Conservation (phyloP, 805 yeast species). For the Candida saitoana region DNA sequence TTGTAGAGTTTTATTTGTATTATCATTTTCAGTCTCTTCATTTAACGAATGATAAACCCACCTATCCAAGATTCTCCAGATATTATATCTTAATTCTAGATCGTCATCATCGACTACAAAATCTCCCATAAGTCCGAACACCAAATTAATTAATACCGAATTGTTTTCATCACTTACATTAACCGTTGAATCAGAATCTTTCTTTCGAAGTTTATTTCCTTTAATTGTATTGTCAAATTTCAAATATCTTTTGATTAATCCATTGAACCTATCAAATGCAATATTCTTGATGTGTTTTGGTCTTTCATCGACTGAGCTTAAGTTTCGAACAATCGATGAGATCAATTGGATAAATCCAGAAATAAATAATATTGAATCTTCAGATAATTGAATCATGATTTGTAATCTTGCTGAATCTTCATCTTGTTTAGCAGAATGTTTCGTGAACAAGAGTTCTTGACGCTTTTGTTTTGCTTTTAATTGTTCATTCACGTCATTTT, state of each 20-base stretch:
- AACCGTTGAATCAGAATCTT: conserved; percentile 18
- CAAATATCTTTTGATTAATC: conserved; percentile 31
- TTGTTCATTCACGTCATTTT: conserved; percentile 28
- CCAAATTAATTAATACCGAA: conserved; percentile 28
- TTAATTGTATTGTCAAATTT: conserved; percentile 37
- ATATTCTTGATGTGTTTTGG: conserved; percentile 22
- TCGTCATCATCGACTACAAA: conserved; percentile 42
- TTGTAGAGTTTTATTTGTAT: conserved; percentile 6
- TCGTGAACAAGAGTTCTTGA: conserved; percentile 28
- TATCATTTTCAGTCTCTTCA: conserved; percentile 4
- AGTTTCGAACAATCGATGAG: conserved; percentile 30
- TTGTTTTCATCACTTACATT: conserved; percentile 34
- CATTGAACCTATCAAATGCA: conserved; percentile 31
- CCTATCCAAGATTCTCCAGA: conserved; percentile 69
- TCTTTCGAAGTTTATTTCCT: conserved; percentile 9
- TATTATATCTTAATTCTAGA: conserved; percentile 34
- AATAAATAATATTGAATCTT: conserved; percentile 72
- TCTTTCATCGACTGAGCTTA: conserved; percentile 18
- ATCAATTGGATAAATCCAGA: conserved; percentile 71
- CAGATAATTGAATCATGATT: conserved; percentile 55
- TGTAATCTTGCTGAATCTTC: conserved; percentile 31
- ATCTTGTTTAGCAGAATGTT: conserved; percentile 9
- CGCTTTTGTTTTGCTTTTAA: conserved; percentile 29
- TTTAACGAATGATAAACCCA: conserved; percentile 52
- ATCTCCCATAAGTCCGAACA: conserved; percentile 48